These are phyloP conservation scores for Beauveria brongniartii DNA, from an alignment of 2,329 filamentous ascomycete species.

Conservation along the genomic window DNA sequence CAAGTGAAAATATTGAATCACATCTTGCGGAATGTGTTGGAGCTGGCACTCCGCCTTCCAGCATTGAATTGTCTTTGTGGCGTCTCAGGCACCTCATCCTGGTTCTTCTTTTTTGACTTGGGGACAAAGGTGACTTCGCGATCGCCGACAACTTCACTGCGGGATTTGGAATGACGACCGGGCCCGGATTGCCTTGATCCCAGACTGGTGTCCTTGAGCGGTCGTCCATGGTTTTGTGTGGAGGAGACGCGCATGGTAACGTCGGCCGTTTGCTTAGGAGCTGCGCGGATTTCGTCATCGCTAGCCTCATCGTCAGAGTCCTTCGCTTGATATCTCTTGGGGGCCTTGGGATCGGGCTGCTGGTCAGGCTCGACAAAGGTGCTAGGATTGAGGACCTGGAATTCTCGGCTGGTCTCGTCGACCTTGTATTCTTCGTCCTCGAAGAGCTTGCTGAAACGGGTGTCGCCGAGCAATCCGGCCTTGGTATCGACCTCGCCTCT, in stretches of 20 bases:
- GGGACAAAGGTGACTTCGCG: slow-evolving; percentile 68
- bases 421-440: slow-evolving; percentile 89
- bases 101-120: slow-evolving; percentile 43
- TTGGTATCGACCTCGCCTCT: slow-evolving; percentile 48
- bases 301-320: slow-evolving; percentile 38
- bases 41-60: slow-evolving; percentile 62
- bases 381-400: slow-evolving; percentile 81
- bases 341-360: slow-evolving; percentile 25
- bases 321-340: slow-evolving; percentile 29
- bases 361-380: slow-evolving; percentile 42
- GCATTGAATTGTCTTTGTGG: slow-evolving; percentile 28
- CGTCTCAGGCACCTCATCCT: slow-evolving; percentile 25
- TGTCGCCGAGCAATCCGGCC: slow-evolving; percentile 67
- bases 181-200: slow-evolving; percentile 47
- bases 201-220: slow-evolving; percentile 46
- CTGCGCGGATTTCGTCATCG: slow-evolving; percentile 23
- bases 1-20: slow-evolving; percentile 26
- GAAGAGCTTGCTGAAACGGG: slow-evolving; percentile 82
- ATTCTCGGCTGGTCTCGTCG: slow-evolving; percentile 83
- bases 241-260: slow-evolving; percentile 62
- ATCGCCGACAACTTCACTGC: slow-evolving; percentile 49
- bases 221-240: slow-evolving; percentile 51
- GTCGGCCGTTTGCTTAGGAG: slow-evolving; percentile 23
- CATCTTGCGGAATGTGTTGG: slow-evolving; percentile 65
- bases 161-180: slow-evolving; percentile 36